Evolutionary conservation across 108 stramenopile species (phyloP).

Genomic region (Pseudonitzschia delicatissima): DNA sequence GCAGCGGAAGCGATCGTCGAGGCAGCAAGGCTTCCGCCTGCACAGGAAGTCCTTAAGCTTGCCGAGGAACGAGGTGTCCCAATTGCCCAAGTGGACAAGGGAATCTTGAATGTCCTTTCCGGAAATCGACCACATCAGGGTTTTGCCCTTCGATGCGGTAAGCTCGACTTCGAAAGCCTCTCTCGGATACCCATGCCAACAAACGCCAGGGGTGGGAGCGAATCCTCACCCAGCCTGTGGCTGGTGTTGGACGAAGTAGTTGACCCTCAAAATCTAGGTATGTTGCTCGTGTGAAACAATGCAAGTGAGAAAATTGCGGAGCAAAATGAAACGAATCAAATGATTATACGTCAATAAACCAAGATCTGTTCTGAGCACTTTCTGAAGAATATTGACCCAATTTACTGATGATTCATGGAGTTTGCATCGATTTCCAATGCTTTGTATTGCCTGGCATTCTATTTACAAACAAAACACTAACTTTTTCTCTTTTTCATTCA

Average conservation of each 20-base stretch:
- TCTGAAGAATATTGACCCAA: constrained; percentile 1
- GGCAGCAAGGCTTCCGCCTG: constrained; percentile 48
- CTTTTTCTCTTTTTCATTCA: neutral
- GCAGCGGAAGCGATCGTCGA: constrained; percentile 33
- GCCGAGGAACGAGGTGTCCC: constrained; percentile 56
- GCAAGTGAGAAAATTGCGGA: neutral
- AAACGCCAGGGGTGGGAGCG: constrained; percentile 4
- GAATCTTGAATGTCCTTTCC: constrained; percentile 77
- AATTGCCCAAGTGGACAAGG: constrained; percentile 76
- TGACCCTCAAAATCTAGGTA: constrained; percentile 90
- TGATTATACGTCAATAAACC: neutral
- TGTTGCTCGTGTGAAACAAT: neutral
- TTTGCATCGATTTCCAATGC: no score
- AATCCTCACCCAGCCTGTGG: constrained; percentile 49
- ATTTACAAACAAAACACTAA: no score
- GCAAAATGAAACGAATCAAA: neutral
- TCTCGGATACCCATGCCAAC: constrained; percentile 42
- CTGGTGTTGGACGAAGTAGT: constrained; percentile 89
- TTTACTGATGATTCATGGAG: neutral
- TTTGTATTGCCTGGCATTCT: no score
- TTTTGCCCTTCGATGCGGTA: constrained; percentile 75
- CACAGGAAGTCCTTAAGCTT: constrained; percentile 47
- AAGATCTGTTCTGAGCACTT: constrained; percentile 6
- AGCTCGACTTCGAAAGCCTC: constrained; percentile 60
- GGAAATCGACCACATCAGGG: constrained; percentile 93